Evolutionary conservation across 1,284 basidiomycete genomes (phyloP).

Genomic region (Gomphus bonarii): DNA sequence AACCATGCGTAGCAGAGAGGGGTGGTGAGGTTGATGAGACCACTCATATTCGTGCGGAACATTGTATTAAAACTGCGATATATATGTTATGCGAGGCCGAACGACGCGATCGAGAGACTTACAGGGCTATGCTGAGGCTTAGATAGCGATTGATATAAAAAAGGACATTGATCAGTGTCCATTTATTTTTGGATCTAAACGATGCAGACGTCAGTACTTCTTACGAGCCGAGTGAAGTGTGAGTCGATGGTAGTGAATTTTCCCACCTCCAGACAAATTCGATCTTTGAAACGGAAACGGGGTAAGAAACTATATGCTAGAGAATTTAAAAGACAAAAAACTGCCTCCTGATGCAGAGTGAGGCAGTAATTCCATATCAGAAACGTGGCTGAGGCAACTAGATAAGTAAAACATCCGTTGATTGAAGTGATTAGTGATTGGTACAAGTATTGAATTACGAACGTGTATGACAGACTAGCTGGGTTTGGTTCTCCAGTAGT

Average conservation of each 20-base stretch:
- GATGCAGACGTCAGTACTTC: not conserved
- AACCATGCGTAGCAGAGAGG: slow-evolving; percentile 22
- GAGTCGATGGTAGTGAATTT: too few relatives aligned
- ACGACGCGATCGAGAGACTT: not conserved
- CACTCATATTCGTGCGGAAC: not conserved
- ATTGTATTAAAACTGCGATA: not conserved
- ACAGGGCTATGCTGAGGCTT: not conserved
- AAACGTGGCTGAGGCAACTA: too few relatives aligned
- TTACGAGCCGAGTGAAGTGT: not conserved
- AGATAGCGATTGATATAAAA: not conserved
- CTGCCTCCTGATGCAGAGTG: not conserved
- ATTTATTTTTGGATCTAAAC: not conserved
- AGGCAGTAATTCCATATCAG: slow-evolving; percentile 22
- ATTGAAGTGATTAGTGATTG: too few relatives aligned
- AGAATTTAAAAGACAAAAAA: not conserved
- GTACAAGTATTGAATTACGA: too few relatives aligned
- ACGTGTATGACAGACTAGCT: too few relatives aligned
- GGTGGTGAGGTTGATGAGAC: not conserved
- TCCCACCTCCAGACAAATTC: not conserved
- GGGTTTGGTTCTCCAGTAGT: too few relatives aligned
- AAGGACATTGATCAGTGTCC: not conserved
- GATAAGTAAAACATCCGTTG: too few relatives aligned
- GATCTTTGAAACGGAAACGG: not conserved
- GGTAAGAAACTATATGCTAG: not conserved
- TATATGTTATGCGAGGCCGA: not conserved